Conservation (phyloP, 2,329 filamentous ascomycete genomes). For the Pseudogymnoascus sp. region DNA sequence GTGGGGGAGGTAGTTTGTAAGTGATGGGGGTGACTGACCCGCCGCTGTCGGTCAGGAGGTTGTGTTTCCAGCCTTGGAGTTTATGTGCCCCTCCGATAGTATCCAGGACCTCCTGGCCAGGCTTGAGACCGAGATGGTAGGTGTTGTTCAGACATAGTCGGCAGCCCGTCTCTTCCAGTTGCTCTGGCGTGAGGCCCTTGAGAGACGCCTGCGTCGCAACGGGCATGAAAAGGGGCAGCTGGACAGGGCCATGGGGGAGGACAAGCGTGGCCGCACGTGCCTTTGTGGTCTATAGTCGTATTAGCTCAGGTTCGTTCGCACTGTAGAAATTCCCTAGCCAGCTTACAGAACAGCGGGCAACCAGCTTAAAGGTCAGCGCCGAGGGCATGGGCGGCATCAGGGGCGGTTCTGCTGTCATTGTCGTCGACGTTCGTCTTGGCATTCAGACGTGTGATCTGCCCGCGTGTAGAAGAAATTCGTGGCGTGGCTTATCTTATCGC, state of each 20-base stretch:
- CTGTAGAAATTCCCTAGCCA: constrained; percentile 11
- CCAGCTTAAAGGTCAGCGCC: constrained; percentile 69
- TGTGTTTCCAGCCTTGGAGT: constrained; percentile 89
- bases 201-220: constrained; percentile 94
- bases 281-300: constrained; percentile 66
- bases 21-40: constrained; percentile 39
- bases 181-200: constrained; percentile 87
- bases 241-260: constrained; percentile 84
- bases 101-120: constrained; percentile 82
- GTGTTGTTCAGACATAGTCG: constrained; percentile 95
- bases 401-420: constrained; percentile 32
- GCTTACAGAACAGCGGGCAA: constrained; percentile 72
- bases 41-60: constrained; percentile 79
- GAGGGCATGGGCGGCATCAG: constrained; percentile 39
- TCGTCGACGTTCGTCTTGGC: constrained; percentile 26
- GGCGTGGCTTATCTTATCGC: background rate
- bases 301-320: constrained; percentile 12
- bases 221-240: constrained; percentile 94
- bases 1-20: too few species aligned
- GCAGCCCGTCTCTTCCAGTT: constrained; percentile 83
- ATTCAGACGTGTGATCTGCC: background rate
- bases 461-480: background rate
- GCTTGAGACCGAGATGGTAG: constrained; percentile 91
- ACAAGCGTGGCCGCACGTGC: constrained; percentile 81
- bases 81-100: constrained; percentile 86